These are phyloP conservation scores for Globisporangium canariense DNA, from an alignment of 352 stramenopile genomes.

Conservation along the genomic window DNA sequence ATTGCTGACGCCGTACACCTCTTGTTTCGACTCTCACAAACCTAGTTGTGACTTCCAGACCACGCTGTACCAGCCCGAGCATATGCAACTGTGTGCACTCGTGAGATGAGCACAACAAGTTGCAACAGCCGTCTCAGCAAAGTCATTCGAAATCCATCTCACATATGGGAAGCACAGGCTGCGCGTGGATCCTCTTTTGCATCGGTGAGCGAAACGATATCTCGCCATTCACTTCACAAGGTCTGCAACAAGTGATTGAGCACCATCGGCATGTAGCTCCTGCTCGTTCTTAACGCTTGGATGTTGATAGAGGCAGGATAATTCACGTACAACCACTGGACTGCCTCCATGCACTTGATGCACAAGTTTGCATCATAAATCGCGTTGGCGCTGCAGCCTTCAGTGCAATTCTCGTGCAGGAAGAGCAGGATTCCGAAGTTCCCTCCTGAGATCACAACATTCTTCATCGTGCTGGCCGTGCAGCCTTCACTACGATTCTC, in stretches of 20 bases:
- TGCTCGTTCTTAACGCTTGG: not conserved
- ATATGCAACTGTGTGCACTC: too few relatives aligned
- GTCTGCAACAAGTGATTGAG: not conserved
- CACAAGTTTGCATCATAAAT: not conserved
- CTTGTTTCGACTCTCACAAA: too few relatives aligned
- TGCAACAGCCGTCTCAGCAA: too few relatives aligned
- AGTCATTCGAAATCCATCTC: too few relatives aligned
- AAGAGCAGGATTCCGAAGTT: not conserved
- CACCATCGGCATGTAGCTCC: not conserved
- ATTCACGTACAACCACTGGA: not conserved
- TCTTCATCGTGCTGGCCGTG: not conserved
- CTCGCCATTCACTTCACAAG: not conserved
- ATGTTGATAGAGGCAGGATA: not conserved
- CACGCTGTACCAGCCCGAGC: too few relatives aligned
- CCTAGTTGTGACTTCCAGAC: too few relatives aligned
- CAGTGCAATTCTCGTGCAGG: not conserved
- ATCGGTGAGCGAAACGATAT: too few relatives aligned
- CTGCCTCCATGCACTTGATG: not conserved
- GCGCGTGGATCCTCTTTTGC: not conserved
- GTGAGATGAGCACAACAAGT: too few relatives aligned
- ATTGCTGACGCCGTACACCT: not conserved
- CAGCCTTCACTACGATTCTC: not conserved
- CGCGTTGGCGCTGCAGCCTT: not conserved
- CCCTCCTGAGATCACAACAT: not conserved
- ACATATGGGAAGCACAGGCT: not conserved